Evolutionary conservation across 1,139 yeast species (phyloP), one percentile per base, ranked within the genome.

Genomic region (Pichia sp.): DNA sequence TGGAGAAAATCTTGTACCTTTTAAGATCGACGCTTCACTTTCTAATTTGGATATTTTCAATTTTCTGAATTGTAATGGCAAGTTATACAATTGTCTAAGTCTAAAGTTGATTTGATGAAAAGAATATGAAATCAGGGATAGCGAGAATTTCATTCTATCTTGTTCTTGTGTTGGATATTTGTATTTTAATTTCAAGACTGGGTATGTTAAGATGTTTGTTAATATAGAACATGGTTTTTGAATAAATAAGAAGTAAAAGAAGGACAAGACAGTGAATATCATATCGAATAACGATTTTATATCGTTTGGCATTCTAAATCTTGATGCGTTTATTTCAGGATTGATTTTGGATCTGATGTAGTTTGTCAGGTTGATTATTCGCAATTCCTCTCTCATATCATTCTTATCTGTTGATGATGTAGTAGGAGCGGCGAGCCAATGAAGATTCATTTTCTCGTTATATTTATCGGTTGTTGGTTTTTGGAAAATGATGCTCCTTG

Each of bases 71-170:
- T 91, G 98, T 1, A 81, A 73, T 0, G 98, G 98, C 60, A 91
- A 80, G 58, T 80, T 84, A 55, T 88, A 79, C 31, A 89, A 65
- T 61, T 91, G 97, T 53, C 82, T 84, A 18, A 88, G 67, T 42
- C 98, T 70, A 38, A 89, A 68, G 59, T 90, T 96, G 1, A 89
- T 67, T 62, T 91, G 98, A 56, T 85, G 82, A 6, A 88, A 81
- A 0, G 73, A 69, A 37, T 52, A 47, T 75, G 61, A 54, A 17
- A 50, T 3, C 18, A 40, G 34, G 7, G 41, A 17, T 3, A 54
- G 20, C 1, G 57, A 53, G 31, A 46, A 14, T 8, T 36, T 34
- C 11, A 18, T 33, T 17, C 15, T 27, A 20, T 33, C 15, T 21
- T 14, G 27, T 1, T 36, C 8, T 3, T 14, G 33, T 14, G 20